phyloP scores from a whole-genome alignment of 2,329 filamentous ascomycete species.

The Epichloe bromicola region DNA sequence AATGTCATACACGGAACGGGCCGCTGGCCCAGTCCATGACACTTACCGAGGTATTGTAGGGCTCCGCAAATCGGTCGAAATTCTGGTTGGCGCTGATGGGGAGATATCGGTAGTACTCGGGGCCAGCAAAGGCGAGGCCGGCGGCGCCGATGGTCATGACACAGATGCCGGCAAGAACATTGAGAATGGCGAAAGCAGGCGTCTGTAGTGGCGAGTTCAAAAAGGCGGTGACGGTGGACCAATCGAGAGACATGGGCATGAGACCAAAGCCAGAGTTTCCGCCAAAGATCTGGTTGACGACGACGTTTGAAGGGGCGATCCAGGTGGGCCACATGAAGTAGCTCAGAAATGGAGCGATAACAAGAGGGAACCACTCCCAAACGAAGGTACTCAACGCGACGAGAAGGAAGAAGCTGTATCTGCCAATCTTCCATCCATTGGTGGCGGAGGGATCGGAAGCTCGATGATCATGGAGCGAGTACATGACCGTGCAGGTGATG shows the following conservation, averaged over 20 bases:
- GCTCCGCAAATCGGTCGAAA: conserved; percentile 45
- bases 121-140: conserved; percentile 36
- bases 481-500: conserved; percentile 49
- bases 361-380: conserved; percentile 47
- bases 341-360: conserved; percentile 44
- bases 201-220: conserved; percentile 43
- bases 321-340: conserved; percentile 49
- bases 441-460: conserved; percentile 35
- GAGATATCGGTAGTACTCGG: conserved; percentile 40
- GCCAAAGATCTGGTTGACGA: conserved; percentile 54
- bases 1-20: background rate
- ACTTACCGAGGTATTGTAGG: conserved; percentile 35
- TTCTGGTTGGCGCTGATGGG: conserved; percentile 39
- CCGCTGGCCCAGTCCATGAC: background rate
- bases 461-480: conserved; percentile 50
- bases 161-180: conserved; percentile 40
- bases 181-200: conserved; percentile 47
- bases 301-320: conserved; percentile 46
- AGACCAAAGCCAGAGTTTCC: conserved; percentile 47
- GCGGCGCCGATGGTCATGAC: conserved; percentile 38
- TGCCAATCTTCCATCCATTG: conserved; percentile 45
- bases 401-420: conserved; percentile 44
- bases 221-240: conserved; percentile 47
- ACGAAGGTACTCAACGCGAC: conserved; percentile 36
- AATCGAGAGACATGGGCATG: conserved; percentile 54